These are phyloP conservation scores for Blastobotrys ciferrii DNA, from an alignment of 1,139 yeast species.

Conservation along the genomic window DNA sequence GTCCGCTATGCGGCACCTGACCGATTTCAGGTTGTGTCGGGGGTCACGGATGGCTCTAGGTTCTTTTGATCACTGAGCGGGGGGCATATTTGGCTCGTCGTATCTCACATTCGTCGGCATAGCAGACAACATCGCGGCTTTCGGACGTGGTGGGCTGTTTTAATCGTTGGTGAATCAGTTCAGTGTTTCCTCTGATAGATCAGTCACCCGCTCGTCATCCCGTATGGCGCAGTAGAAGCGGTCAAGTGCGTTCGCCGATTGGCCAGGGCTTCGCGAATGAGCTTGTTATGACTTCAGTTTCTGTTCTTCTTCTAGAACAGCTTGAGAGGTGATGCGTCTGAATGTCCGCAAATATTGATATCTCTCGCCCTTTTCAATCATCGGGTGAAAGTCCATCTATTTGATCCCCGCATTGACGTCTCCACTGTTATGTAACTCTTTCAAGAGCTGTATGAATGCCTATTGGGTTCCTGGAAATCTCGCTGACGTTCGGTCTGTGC, in stretches of 20 bases:
- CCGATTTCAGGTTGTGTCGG: conserved; percentile 41
- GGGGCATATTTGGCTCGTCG: conserved; percentile 42
- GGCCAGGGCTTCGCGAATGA: conserved; percentile 52
- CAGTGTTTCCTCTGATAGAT: conserved; percentile 12
- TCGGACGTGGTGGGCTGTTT: conserved; percentile 5
- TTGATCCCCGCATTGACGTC: conserved; percentile 53
- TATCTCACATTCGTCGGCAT: conserved; percentile 36
- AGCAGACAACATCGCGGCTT: conserved; percentile 34
- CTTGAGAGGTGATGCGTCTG: conserved; percentile 79
- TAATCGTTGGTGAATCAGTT: conserved; percentile 12
- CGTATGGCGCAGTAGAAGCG: conserved; percentile 29
- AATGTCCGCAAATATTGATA: conserved; percentile 63
- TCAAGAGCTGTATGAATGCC: conserved; percentile 50
- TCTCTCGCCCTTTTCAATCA: conserved; percentile 58
- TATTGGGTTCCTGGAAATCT: conserved; percentile 54
- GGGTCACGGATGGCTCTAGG: conserved; percentile 34
- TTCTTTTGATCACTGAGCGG: conserved; percentile 38
- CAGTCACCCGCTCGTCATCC: conserved; percentile 18
- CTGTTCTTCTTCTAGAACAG: conserved; percentile 67
- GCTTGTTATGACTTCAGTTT: conserved; percentile 55
- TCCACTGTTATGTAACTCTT: conserved; percentile 37
- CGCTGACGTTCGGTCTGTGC: conserved; percentile 44
- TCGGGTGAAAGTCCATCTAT: conserved; percentile 57
- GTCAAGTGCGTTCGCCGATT: conserved; percentile 33
- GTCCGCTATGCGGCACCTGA: conserved; percentile 34